These are phyloP conservation scores for Xerocomus potaroensis DNA, from an alignment of 768 basidiomycete genomes.

Conservation along the genomic window DNA sequence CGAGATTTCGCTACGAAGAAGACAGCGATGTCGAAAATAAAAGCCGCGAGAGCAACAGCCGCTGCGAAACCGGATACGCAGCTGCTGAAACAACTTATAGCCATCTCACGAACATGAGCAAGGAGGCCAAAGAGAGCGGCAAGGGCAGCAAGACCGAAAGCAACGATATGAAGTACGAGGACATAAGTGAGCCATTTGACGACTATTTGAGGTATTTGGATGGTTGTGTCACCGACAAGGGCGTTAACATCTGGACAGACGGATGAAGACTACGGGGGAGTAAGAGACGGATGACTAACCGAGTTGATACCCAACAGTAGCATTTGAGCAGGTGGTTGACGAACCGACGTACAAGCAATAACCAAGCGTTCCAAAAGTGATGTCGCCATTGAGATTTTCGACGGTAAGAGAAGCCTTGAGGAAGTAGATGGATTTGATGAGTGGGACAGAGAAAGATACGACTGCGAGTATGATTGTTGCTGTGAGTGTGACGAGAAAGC, in stretches of 20 bases:
- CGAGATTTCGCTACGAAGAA: conserved; percentile 88
- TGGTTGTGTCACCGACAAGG: conserved; percentile 64
- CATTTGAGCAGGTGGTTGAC: conserved; percentile 68
- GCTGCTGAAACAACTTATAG: conserved; percentile 79
- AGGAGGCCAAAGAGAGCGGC: conserved; percentile 81
- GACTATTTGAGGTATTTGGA: conserved; percentile 75
- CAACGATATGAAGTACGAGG: conserved; percentile 88
- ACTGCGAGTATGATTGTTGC: conserved; percentile 78
- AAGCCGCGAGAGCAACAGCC: conserved; percentile 73
- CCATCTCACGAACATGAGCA: conserved; percentile 83
- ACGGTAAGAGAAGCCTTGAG: conserved; percentile 65
- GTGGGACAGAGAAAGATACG: conserved; percentile 88
- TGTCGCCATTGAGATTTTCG: conserved; percentile 47
- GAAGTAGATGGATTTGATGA: conserved; percentile 86
- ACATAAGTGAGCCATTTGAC: conserved; percentile 97
- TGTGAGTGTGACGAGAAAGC: conserved; percentile 76
- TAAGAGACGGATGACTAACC: conserved; percentile 45
- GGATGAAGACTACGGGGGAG: conserved; percentile 5
- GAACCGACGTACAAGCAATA: conserved; percentile 67
- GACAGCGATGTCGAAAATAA: conserved; percentile 87
- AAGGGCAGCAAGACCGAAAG: conserved; percentile 65
- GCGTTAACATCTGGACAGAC: conserved; percentile 65
- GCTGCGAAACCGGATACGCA: conserved; percentile 82
- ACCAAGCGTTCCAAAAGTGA: conserved; percentile 87
- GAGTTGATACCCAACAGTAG: conserved; percentile 83